Evolutionary conservation across 148 eudicot genomes (phyloP).

Genomic region (Agrostemma githago): DNA sequence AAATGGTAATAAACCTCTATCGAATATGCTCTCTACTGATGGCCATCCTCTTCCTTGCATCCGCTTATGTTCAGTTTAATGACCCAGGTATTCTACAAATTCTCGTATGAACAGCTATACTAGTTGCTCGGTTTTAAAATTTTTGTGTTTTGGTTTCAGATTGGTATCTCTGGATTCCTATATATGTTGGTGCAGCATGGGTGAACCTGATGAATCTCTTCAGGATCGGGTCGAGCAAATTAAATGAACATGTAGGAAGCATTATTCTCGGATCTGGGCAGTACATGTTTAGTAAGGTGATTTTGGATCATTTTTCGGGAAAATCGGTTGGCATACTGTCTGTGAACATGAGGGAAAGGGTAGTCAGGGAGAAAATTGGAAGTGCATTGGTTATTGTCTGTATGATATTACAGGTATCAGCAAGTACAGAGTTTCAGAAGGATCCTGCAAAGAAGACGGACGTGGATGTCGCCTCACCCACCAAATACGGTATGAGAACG

Average conservation of each 20-base stretch:
- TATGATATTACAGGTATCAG: conserved; percentile 42
- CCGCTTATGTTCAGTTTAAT: conserved; percentile 50
- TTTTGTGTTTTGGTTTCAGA: conserved; percentile 26
- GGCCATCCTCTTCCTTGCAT: conserved; percentile 53
- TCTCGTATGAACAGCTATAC: background rate
- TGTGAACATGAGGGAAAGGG: conserved; percentile 47
- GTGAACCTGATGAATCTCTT: conserved; percentile 43
- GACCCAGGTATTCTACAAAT: conserved; percentile 39
- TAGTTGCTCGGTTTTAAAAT: background rate
- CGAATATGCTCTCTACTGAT: conserved; percentile 43
- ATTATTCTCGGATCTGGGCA: conserved; percentile 32
- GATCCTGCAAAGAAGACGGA: conserved; percentile 6
- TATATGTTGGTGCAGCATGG: conserved; percentile 44
- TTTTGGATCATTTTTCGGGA: conserved; percentile 30
- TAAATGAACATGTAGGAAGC: conserved; percentile 13
- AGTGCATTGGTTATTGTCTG: conserved; percentile 47
- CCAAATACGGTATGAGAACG: conserved; percentile 27
- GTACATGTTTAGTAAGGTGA: conserved; percentile 40
- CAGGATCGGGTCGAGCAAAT: background rate
- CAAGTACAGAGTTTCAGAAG: conserved; percentile 7
- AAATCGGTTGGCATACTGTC: conserved; percentile 40
- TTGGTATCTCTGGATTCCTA: conserved; percentile 66
- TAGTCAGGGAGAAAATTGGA: conserved; percentile 55
- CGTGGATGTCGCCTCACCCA: conserved; percentile 8
- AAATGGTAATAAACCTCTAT: conserved; percentile 27